Evolutionary conservation across 1,284 basidiomycete species (phyloP), one percentile per base, ranked within the genome.

Genomic region (Austropuccinia psidii): DNA sequence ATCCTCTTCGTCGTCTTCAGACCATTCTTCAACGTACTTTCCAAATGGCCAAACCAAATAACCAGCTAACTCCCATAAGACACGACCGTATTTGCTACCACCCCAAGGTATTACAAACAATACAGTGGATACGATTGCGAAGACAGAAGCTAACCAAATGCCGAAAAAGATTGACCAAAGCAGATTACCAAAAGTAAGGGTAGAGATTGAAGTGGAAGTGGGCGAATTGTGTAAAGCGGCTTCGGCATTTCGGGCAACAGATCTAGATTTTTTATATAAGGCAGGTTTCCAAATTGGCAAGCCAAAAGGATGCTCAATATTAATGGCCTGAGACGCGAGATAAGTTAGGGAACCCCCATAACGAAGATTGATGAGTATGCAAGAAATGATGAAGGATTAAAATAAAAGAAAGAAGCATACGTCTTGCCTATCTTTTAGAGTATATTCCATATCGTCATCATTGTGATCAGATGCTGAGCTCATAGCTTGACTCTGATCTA

Each of bases 251-350:
- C 94, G 90, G 52, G 95, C 97, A 77, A 98, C 91, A 1, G 94
- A 93, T 58, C 96, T 89, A 33, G 90, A 91, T 81, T 99, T 99
- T 83, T 96, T 95, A 87, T 99, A 99, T 67, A 99, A 82, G 0
- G 96, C 96, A 15, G 96, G 96, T 82, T 99, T 99, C 96, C 96
- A 98, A 80, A 99, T 98, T 55, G 93, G 96, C 76, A 99, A 85
- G 84, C 96, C 96, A 81, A 99, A 98, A 7, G 96, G 96, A 82
- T 99, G 96, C 80, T 97, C 93, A 13, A 64, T 73, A 39, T 73
- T 77, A 85, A 85, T 83, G 83, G 74, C 27, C 21, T 55, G 57
- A 39, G 70, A 24, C 27, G 68, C 17, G 35, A 21, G n/a, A 11
- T 13, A 50, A 41, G 27, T 69, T 17, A 70, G 54, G 27, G 31